Evolutionary conservation across 1,139 yeast species (phyloP).

Genomic region (Zygosaccharomyces pseudobailii): DNA sequence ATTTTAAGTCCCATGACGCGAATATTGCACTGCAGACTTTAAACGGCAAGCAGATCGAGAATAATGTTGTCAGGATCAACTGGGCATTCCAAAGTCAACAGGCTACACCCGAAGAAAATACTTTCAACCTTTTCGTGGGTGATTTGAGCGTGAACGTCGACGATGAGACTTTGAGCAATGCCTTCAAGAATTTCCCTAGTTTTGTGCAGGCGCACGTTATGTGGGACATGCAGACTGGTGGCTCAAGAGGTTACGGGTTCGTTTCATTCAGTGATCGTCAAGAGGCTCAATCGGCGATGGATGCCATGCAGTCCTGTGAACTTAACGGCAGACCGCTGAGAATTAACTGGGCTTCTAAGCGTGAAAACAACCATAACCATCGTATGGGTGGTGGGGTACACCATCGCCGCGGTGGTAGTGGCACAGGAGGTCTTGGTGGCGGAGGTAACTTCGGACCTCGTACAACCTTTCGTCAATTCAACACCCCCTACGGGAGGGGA

Average conservation of each 20-base stretch:
- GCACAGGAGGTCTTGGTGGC: conserved; percentile 19
- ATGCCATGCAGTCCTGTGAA: conserved; percentile 68
- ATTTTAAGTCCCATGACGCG: conserved; percentile 54
- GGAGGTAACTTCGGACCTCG: conserved; percentile 14
- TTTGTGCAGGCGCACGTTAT: conserved; percentile 84
- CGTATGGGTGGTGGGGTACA: conserved; percentile 18
- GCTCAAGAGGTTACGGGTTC: conserved; percentile 90
- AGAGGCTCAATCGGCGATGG: conserved; percentile 74
- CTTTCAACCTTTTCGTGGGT: conserved; percentile 78
- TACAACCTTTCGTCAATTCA: conserved; percentile 15
- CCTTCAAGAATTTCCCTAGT: conserved; percentile 59
- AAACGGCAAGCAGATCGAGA: conserved; percentile 51
- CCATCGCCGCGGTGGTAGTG: conserved; percentile 22
- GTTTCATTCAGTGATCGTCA: conserved; percentile 65
- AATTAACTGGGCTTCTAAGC: conserved; percentile 87
- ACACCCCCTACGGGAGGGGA: conserved; percentile 13
- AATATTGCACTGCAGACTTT: conserved; percentile 56
- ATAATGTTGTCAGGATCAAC: conserved; percentile 57
- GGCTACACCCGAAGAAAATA: conserved; percentile 47
- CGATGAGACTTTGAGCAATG: conserved; percentile 60
- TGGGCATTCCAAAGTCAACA: conserved; percentile 83
- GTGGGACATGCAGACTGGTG: conserved; percentile 96
- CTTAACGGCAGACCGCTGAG: conserved; percentile 73
- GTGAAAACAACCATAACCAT: conserved; percentile 40
- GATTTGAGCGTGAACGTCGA: conserved; percentile 80